Evolutionary conservation across 805 yeast genomes (phyloP).

Genomic region (Yarrowia divulgata): DNA sequence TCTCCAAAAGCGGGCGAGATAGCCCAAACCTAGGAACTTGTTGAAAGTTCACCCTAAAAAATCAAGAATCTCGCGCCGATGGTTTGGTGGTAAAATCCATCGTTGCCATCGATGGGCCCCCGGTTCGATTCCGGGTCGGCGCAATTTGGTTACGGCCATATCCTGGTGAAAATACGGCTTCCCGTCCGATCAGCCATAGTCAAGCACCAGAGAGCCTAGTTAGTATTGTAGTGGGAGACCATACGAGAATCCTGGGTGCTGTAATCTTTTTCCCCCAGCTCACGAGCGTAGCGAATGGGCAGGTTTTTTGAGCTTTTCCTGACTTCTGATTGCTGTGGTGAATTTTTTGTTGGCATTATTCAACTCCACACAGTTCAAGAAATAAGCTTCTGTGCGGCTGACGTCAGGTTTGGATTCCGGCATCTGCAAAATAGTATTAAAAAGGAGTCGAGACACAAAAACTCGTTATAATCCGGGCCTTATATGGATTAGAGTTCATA

Average conservation of each 20-base stretch:
- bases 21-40: too few species aligned
- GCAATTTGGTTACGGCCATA: conserved; percentile 18
- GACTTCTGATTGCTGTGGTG: too few species aligned
- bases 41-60: background rate
- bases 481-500: too few species aligned
- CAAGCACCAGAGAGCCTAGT: conserved; percentile 32
- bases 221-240: conserved; percentile 27
- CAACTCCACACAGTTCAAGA: too few species aligned
- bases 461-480: too few species aligned
- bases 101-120: conserved; percentile 36
- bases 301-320: too few species aligned
- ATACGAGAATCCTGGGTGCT: conserved; percentile 33
- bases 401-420: too few species aligned
- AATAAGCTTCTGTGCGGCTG: too few species aligned
- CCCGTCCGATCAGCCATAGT: conserved; percentile 31
- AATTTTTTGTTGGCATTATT: too few species aligned
- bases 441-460: too few species aligned
- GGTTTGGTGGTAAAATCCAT: conserved; percentile 31
- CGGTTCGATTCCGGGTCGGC: conserved; percentile 35
- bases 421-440: too few species aligned
- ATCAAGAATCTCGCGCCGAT: background rate
- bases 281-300: background rate
- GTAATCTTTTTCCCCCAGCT: conserved; percentile 4
- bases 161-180: conserved; percentile 29
- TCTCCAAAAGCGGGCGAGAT: background rate